A percentile compares a stretch with the other conserved stretches of the same genome.
Conservation (phyloP, 805 yeast species). For the Ogataea paraovalis region DNA sequence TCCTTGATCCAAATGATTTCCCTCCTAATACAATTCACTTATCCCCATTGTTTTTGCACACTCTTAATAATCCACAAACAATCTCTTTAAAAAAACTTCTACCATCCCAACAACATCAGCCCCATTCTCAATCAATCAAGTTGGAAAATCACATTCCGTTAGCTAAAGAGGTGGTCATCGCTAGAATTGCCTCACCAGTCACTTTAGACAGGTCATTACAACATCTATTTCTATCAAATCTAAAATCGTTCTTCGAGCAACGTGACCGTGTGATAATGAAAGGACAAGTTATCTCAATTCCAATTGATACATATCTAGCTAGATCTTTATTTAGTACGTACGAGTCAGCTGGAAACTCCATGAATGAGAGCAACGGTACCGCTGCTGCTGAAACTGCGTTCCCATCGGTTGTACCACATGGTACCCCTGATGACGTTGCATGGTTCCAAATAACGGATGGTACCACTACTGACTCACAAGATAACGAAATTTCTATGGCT, state of each 20-base stretch:
- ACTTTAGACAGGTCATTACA: slow-evolving; percentile 65
- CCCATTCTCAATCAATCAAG: slow-evolving; percentile 3
- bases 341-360: slow-evolving; percentile 16
- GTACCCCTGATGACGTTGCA: slow-evolving; percentile 67
- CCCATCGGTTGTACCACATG: slow-evolving; percentile 47
- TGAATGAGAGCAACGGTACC: neutral
- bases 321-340: slow-evolving; percentile 45
- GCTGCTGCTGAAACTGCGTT: slow-evolving; percentile 4
- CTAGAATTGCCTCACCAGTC: slow-evolving; percentile 64
- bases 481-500: slow-evolving; percentile 19
- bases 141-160: slow-evolving; percentile 32
- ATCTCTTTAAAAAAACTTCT: slow-evolving; percentile 12
- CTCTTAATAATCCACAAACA: slow-evolving; percentile 36
- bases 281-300: slow-evolving; percentile 74
- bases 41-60: slow-evolving; percentile 59
- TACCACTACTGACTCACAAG: slow-evolving; percentile 24
- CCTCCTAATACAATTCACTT: slow-evolving; percentile 40
- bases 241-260: slow-evolving; percentile 58
- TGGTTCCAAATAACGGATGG: slow-evolving; percentile 77
- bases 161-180: slow-evolving; percentile 62
- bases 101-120: slow-evolving; percentile 16
- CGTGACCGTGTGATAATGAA: slow-evolving; percentile 52
- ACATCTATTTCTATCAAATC: slow-evolving; percentile 53
- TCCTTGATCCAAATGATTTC: slow-evolving; percentile 58
- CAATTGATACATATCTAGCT: slow-evolving; percentile 67